Conservation (phyloP, 768 basidiomycete species). For the Neoboletus subvelutipes region DNA sequence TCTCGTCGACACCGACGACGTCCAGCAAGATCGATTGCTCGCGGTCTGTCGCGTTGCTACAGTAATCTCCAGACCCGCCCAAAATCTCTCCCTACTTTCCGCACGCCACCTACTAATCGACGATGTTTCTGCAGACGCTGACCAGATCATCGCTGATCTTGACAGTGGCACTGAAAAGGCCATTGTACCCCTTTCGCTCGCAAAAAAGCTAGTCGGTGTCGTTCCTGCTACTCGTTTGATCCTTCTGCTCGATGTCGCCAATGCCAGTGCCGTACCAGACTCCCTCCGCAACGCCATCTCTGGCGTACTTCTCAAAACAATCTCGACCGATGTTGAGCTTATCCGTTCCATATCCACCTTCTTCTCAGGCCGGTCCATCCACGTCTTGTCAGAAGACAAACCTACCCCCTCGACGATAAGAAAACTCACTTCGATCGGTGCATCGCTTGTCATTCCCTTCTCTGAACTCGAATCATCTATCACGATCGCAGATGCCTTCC, state of each 20-base stretch:
- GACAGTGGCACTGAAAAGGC: slow-evolving; percentile 81
- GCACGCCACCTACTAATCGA: slow-evolving; percentile 59
- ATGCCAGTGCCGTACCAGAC: slow-evolving; percentile 73
- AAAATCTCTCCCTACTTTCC: slow-evolving; percentile 29
- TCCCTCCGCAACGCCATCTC: slow-evolving; percentile 70
- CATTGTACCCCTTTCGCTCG: slow-evolving; percentile 67
- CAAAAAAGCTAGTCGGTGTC: slow-evolving; percentile 61
- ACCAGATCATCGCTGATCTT: slow-evolving; percentile 61
- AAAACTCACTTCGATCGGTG: slow-evolving; percentile 56
- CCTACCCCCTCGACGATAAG: slow-evolving; percentile 62
- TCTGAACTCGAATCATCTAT: slow-evolving; percentile 62
- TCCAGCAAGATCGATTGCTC: slow-evolving; percentile 46
- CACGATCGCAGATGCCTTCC: slow-evolving; percentile 82
- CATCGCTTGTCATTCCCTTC: slow-evolving; percentile 69
- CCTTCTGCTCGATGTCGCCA: slow-evolving; percentile 72
- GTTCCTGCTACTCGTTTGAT: slow-evolving; percentile 73
- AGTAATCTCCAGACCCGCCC: slow-evolving; percentile 51
- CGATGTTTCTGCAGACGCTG: slow-evolving; percentile 44
- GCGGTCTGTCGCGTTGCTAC: slow-evolving; percentile 78
- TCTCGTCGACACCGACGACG: slow-evolving; percentile 48
- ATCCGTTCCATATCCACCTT: slow-evolving; percentile 76
- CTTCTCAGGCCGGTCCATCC: slow-evolving; percentile 60
- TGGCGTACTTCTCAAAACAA: slow-evolving; percentile 77
- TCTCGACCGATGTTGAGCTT: slow-evolving; percentile 69
- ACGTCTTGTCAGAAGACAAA: slow-evolving; percentile 54